A percentile compares a stretch with the other conserved stretches of the same genome.
These are phyloP conservation scores for Pisolithus orientalis DNA, from an alignment of 768 basidiomycete genomes.

Conservation along the genomic window DNA sequence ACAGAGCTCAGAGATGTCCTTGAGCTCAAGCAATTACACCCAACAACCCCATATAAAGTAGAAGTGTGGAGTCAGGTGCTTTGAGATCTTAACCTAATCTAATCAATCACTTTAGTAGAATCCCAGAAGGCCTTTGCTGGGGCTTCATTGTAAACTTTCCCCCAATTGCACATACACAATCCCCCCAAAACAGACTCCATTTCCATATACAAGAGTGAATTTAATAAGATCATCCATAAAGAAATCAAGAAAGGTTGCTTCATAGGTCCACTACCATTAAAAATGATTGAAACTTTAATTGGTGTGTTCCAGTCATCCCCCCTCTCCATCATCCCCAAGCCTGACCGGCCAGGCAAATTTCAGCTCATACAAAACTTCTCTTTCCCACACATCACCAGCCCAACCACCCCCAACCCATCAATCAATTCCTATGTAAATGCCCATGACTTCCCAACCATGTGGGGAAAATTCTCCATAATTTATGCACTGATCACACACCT, in stretches of 20 bases:
- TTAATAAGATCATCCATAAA: not conserved
- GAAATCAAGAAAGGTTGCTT: slow-evolving; percentile 26
- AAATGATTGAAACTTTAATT: slow-evolving; percentile 17
- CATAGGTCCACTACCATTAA: slow-evolving; percentile 25
- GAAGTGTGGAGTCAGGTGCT: slow-evolving; percentile 5
- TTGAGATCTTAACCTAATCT: not conserved
- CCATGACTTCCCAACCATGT: slow-evolving; percentile 33
- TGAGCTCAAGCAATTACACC: not conserved
- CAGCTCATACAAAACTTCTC: slow-evolving; percentile 36
- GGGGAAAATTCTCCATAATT: slow-evolving; percentile 15
- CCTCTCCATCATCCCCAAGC: slow-evolving; percentile 32
- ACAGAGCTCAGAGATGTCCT: slow-evolving; percentile 1
- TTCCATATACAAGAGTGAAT: not conserved
- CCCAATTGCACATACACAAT: not conserved
- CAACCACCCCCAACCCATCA: slow-evolving; percentile 23
- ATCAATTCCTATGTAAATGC: slow-evolving; percentile 22
- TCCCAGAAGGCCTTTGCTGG: not conserved
- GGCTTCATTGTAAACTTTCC: slow-evolving; percentile 10
- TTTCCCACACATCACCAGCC: slow-evolving; percentile 10
- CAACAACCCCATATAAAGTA: slow-evolving; percentile 1
- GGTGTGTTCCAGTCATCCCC: slow-evolving; percentile 37
- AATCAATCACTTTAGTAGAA: not conserved
- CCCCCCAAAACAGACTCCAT: slow-evolving; percentile 8
- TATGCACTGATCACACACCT: slow-evolving; percentile 14
- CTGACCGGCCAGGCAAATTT: slow-evolving; percentile 27